Evolutionary conservation across 169 alveolate species (phyloP).

Genomic region (Plasmodium blacklocki): DNA sequence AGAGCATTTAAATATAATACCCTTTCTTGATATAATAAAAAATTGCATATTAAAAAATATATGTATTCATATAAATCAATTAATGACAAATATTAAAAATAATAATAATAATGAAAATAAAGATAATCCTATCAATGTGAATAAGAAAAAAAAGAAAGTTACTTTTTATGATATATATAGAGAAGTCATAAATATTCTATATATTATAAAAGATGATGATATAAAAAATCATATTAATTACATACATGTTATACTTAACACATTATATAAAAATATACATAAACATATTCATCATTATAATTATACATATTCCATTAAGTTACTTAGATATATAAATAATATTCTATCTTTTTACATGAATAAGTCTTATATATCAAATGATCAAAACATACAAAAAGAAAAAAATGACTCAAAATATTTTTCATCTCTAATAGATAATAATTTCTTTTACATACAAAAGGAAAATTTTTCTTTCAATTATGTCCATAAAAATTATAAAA

Average conservation of each 20-base stretch:
- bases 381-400: neutral
- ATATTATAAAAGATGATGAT: constrained; percentile 20
- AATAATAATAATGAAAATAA: neutral
- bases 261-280: constrained; percentile 11
- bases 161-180: constrained; percentile 20
- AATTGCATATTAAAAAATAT: constrained; percentile 31
- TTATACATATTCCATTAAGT: constrained; percentile 41
- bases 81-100: constrained; percentile 9
- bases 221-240: constrained; percentile 9
- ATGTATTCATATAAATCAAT: constrained; percentile 22
- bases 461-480: constrained; percentile 40
- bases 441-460: constrained; percentile 49
- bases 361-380: neutral
- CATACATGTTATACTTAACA: constrained; percentile 31
- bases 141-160: constrained; percentile 7
- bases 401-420: neutral
- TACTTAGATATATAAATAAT: constrained; percentile 26
- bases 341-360: constrained; percentile 19
- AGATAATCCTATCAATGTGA: neutral
- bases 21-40: constrained; percentile 1
- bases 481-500: constrained; percentile 37
- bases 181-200: constrained; percentile 46
- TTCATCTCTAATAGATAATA: constrained; percentile 3
- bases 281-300: constrained; percentile 51
- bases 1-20: neutral